These are phyloP conservation scores for Pleurotus pulmonarius DNA, from an alignment of 768 basidiomycete species.

Conservation along the genomic window DNA sequence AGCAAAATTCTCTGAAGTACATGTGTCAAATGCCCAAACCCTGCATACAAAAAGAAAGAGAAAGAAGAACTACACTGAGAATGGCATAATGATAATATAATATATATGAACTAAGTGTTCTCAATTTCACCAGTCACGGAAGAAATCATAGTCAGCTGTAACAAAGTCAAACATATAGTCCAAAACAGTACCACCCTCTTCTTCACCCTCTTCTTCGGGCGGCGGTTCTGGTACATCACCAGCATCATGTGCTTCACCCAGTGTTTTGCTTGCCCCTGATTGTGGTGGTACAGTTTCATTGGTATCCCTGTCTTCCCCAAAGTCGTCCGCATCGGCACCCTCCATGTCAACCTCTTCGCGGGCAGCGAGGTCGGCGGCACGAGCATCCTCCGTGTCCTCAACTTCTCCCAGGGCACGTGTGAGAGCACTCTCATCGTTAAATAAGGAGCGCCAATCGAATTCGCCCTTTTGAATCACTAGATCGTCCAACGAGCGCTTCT, in stretches of 20 bases:
- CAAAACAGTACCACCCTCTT: conserved; percentile 69
- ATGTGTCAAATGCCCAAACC: too few relatives aligned
- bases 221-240: conserved; percentile 27
- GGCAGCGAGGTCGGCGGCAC: conserved; percentile 75
- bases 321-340: conserved; percentile 80
- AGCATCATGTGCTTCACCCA: conserved; percentile 8
- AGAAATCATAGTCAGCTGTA: conserved; percentile 60
- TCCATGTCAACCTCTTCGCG: conserved; percentile 68
- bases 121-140: conserved; percentile 58
- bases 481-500: conserved; percentile 88
- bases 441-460: conserved; percentile 90
- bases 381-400: conserved; percentile 85
- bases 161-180: conserved; percentile 83
- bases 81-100: conserved; percentile 7
- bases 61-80: background rate
- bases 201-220: conserved; percentile 35
- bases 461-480: conserved; percentile 92
- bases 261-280: background rate
- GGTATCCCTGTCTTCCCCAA: conserved; percentile 43
- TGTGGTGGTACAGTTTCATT: conserved; percentile 1
- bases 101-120: conserved; percentile 1
- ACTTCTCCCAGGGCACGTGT: conserved; percentile 78
- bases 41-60: background rate
- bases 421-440: conserved; percentile 63
- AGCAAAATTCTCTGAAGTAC: background rate